Evolutionary conservation across 805 yeast genomes (phyloP).

Genomic region (Candida ulmi): DNA sequence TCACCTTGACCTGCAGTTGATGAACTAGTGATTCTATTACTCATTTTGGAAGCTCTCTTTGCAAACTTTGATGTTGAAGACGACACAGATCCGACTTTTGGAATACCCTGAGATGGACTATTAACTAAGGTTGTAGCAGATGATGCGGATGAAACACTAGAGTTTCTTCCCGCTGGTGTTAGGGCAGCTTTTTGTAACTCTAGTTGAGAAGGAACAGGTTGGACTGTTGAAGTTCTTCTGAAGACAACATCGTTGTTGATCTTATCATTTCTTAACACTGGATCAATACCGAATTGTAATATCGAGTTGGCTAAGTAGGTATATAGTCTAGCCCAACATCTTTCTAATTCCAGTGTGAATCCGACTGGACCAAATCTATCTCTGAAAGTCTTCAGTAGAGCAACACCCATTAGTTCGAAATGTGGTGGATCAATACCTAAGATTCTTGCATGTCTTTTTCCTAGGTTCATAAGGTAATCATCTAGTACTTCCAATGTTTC

Average conservation of each 20-base stretch:
- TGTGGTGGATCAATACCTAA: conserved; percentile 65
- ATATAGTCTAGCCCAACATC: conserved; percentile 67
- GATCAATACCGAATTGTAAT: conserved; percentile 43
- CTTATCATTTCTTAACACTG: conserved; percentile 30
- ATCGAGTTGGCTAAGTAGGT: conserved; percentile 64
- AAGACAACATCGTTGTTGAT: conserved; percentile 2
- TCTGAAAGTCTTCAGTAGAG: conserved; percentile 59
- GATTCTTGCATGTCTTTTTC: conserved; percentile 71
- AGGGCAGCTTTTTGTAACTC: background rate
- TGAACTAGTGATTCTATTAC: background rate
- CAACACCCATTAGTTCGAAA: conserved; percentile 70
- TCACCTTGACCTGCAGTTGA: background rate
- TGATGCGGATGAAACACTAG: background rate
- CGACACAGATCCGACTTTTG: background rate
- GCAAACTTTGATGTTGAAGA: background rate
- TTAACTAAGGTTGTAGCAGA: background rate
- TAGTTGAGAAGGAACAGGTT: background rate
- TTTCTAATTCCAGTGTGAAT: conserved; percentile 57
- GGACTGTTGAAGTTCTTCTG: background rate
- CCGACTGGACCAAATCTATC: conserved; percentile 46
- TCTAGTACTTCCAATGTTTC: conserved; percentile 55
- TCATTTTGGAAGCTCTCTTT: background rate
- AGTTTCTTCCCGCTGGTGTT: background rate
- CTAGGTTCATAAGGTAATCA: conserved; percentile 55
- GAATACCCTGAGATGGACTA: background rate